phyloP scores from a whole-genome alignment of 352 stramenopile genomes.

The Pythium chondricola region DNA sequence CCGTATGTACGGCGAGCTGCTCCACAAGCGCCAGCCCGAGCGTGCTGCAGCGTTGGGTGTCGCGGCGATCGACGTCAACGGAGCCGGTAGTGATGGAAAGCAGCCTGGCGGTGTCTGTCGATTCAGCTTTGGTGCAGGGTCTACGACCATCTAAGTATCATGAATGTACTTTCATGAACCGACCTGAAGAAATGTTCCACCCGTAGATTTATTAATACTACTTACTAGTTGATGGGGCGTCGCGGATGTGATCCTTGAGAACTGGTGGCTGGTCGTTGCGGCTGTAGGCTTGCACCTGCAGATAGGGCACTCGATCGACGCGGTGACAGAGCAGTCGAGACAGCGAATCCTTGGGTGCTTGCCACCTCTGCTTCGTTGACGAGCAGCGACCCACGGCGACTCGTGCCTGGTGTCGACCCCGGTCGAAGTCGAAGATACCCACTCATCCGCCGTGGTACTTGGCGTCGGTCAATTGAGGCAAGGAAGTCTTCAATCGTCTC shows the following conservation, averaged over 20 bases:
- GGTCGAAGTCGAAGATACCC: not conserved
- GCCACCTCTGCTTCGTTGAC: no score
- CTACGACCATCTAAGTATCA: constrained; percentile 20
- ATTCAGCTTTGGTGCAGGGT: constrained; percentile 28
- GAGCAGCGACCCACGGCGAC: no score
- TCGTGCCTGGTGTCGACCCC: not conserved
- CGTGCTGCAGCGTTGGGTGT: not conserved
- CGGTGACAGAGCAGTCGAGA: no score
- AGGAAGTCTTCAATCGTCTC: constrained; percentile 19
- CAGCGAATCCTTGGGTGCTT: no score
- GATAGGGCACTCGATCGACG: no score
- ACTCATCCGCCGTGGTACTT: not conserved
- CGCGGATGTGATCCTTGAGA: no score
- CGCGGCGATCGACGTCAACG: not conserved
- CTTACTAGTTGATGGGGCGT: no score
- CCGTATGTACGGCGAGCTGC: constrained; percentile 39
- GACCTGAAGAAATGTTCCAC: no score
- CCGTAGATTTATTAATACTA: no score
- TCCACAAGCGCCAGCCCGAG: constrained; percentile 18
- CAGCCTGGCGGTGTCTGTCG: constrained; percentile 39
- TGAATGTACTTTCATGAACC: no score
- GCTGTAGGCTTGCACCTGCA: no score
- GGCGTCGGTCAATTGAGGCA: constrained; percentile 3
- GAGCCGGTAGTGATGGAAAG: constrained; percentile 3
- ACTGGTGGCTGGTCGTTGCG: no score